These are phyloP conservation scores for Candida nemodendra DNA, from an alignment of 805 yeast species.

Conservation along the genomic window DNA sequence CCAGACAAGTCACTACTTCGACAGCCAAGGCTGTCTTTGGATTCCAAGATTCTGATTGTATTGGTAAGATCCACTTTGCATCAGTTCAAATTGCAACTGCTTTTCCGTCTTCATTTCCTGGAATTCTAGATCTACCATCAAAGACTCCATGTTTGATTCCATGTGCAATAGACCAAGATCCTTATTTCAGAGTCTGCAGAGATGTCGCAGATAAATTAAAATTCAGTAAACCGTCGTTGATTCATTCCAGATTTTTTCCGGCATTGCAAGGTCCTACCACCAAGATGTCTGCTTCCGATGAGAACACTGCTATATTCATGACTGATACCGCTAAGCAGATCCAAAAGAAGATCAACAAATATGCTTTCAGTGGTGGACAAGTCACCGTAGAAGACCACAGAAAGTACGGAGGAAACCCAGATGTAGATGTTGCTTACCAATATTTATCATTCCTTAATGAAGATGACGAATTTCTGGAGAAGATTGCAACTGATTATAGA, in stretches of 20 bases:
- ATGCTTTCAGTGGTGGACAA: conserved; percentile 95
- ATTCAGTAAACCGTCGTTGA: conserved; percentile 84
- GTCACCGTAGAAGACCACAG: conserved; percentile 89
- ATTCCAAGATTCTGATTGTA: conserved; percentile 89
- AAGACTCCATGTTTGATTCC: conserved; percentile 97
- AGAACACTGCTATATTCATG: conserved; percentile 89
- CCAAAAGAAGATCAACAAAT: conserved; percentile 90
- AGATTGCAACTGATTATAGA: conserved; percentile 62
- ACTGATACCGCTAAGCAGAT: conserved; percentile 91
- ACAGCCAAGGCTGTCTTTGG: conserved; percentile 98
- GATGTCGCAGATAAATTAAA: conserved; percentile 95
- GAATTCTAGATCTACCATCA: conserved; percentile 76
- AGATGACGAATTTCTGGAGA: conserved; percentile 76
- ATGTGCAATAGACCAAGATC: conserved; percentile 99
- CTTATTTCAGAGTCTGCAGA: conserved; percentile 94
- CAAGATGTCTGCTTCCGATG: conserved; percentile 95
- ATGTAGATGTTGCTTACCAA: conserved; percentile 93
- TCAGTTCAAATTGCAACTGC: conserved; percentile 95
- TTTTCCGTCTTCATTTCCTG: conserved; percentile 95
- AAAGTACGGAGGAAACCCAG: conserved; percentile 87
- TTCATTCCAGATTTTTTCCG: conserved; percentile 96
- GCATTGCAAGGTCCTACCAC: conserved; percentile 96
- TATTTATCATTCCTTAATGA: conserved; percentile 85
- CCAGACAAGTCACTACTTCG: conserved; percentile 94
- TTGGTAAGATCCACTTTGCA: conserved; percentile 93